Conservation (phyloP, 495 filamentous ascomycete genomes). For the Tirmania nivea region DNA sequence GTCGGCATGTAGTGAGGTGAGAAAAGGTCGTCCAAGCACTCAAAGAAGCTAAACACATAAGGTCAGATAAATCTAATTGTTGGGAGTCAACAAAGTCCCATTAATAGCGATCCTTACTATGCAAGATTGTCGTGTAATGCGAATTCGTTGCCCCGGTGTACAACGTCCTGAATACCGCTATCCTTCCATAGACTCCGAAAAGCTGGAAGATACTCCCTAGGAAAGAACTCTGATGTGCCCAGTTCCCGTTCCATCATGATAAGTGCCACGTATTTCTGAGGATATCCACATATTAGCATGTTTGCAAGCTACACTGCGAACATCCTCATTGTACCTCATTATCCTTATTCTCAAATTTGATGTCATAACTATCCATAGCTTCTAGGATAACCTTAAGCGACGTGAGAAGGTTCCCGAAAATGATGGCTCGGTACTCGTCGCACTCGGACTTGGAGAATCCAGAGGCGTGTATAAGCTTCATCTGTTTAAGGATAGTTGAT, state of each 20-base stretch:
- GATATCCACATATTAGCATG: background rate
- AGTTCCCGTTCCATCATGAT: constrained; percentile 50
- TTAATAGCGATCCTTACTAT: constrained; percentile 45
- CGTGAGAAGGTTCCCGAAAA: constrained; percentile 78
- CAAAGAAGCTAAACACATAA: constrained; percentile 49
- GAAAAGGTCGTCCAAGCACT: constrained; percentile 74
- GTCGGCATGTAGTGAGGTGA: constrained; percentile 73
- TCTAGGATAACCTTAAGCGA: constrained; percentile 79
- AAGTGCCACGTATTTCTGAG: constrained; percentile 31
- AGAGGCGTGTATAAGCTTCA: constrained; percentile 90
- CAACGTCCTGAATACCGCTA: constrained; percentile 59
- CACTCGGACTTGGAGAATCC: constrained; percentile 84
- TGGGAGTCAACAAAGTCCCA: background rate
- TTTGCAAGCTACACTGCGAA: constrained; percentile 5
- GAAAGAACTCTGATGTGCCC: constrained; percentile 48
- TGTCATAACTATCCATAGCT: constrained; percentile 71
- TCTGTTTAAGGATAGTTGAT: constrained; percentile 96
- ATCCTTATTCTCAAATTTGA: constrained; percentile 50
- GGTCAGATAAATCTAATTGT: background rate
- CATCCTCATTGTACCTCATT: constrained; percentile 43
- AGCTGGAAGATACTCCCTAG: constrained; percentile 45
- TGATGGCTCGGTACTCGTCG: constrained; percentile 78
- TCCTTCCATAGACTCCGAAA: constrained; percentile 75
- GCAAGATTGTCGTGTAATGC: constrained; percentile 84
- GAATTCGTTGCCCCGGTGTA: constrained; percentile 83